phyloP scores from a whole-genome alignment of 2,329 filamentous ascomycete genomes.

The Stemphylium vesicarium region DNA sequence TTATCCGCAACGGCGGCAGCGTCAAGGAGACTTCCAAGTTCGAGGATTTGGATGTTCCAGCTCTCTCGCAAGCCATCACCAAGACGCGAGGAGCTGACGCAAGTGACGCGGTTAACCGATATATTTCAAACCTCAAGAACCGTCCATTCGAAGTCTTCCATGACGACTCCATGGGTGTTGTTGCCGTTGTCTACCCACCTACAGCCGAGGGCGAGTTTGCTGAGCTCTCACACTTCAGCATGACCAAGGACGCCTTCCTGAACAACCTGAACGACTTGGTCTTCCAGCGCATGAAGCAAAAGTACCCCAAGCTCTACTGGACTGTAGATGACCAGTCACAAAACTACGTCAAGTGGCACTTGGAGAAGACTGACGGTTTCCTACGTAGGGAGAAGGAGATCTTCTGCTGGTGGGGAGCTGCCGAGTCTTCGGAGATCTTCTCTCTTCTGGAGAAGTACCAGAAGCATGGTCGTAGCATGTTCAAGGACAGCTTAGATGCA shows the following conservation, averaged over 20 bases:
- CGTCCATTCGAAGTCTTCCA: slow-evolving; percentile 91
- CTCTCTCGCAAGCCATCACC: slow-evolving; percentile 81
- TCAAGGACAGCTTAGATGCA: slow-evolving; percentile 88
- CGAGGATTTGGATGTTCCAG: slow-evolving; percentile 76
- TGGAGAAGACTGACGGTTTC: slow-evolving; percentile 94
- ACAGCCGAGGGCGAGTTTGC: slow-evolving; percentile 70
- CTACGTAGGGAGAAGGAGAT: slow-evolving; percentile 85
- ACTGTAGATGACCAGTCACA: slow-evolving; percentile 96
- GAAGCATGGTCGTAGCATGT: slow-evolving; percentile 81
- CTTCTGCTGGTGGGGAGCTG: slow-evolving; percentile 94
- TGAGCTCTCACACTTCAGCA: slow-evolving; percentile 87
- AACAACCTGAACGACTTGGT: slow-evolving; percentile 96
- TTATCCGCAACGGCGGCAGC: slow-evolving; percentile 92
- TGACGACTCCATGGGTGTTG: slow-evolving; percentile 90
- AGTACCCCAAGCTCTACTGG: slow-evolving; percentile 90
- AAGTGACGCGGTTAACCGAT: slow-evolving; percentile 82
- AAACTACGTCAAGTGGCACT: slow-evolving; percentile 92
- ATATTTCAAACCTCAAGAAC: slow-evolving; percentile 77
- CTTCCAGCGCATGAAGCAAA: slow-evolving; percentile 91
- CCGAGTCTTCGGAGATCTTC: slow-evolving; percentile 79
- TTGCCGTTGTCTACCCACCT: slow-evolving; percentile 85
- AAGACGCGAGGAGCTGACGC: slow-evolving; percentile 83
- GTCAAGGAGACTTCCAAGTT: slow-evolving; percentile 75
- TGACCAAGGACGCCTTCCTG: slow-evolving; percentile 93
- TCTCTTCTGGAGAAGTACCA: slow-evolving; percentile 86